Conservation (phyloP, 139 green algal genomes). For the Yamagishiella unicocca region DNA sequence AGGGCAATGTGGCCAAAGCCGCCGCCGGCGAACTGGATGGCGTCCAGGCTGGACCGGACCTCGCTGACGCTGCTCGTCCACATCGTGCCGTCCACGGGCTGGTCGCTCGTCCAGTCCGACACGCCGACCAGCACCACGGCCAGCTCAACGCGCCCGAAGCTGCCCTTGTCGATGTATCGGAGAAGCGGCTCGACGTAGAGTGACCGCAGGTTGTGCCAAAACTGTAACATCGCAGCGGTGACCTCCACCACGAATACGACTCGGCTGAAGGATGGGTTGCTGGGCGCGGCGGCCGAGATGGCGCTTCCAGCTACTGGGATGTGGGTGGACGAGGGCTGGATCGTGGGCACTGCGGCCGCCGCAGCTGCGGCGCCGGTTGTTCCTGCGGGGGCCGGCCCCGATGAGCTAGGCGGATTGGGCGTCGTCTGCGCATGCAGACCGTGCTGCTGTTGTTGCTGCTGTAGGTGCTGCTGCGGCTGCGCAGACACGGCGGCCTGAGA, state of each 20-base stretch:
- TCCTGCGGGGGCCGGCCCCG: too few species aligned
- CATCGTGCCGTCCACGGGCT: slow-evolving; percentile 24
- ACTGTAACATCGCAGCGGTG: slow-evolving; percentile 23
- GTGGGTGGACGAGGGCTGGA: too few species aligned
- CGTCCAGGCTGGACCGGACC: slow-evolving; percentile 34
- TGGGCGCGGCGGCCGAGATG: background rate
- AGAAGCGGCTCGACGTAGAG: slow-evolving; percentile 47
- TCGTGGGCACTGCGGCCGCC: too few species aligned
- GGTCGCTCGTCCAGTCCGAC: background rate
- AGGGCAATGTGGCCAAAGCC: slow-evolving; percentile 41
- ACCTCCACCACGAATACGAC: slow-evolving; percentile 45
- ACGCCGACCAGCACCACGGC: slow-evolving; percentile 10
- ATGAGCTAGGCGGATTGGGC: too few species aligned
- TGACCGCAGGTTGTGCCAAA: slow-evolving; percentile 28
- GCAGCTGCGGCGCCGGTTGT: too few species aligned
- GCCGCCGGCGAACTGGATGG: slow-evolving; percentile 33
- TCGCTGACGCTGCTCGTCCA: slow-evolving; percentile 44
- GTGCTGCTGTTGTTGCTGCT: background rate
- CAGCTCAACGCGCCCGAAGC: slow-evolving; percentile 32
- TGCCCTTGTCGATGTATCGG: slow-evolving; percentile 28
- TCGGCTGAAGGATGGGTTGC: background rate
- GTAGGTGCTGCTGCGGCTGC: background rate
- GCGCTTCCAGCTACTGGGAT: background rate
- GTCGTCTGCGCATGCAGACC: too few species aligned
- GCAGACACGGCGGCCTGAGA: too few species aligned